Conservation (phyloP, 257 asterid species). For the Fraxinus cuspidata region DNA sequence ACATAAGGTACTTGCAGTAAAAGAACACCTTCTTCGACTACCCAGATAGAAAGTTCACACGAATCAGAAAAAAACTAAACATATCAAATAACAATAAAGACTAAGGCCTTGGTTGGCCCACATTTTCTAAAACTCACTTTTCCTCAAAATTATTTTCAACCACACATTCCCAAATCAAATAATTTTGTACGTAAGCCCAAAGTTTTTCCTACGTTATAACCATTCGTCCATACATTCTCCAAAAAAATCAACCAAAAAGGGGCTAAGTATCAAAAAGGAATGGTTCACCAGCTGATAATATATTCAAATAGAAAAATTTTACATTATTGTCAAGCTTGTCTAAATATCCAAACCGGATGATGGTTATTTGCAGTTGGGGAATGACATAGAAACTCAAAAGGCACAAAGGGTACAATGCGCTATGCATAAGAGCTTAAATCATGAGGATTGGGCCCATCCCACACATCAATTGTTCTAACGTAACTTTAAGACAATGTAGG, state of each 20-base stretch:
- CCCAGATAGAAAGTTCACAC: background rate
- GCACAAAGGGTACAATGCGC: background rate
- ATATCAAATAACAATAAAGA: background rate
- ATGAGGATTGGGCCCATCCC: background rate
- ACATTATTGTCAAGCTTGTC: background rate
- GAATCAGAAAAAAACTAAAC: background rate
- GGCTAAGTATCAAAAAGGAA: too few relatives aligned
- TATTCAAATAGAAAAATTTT: background rate
- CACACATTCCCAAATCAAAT: too few relatives aligned
- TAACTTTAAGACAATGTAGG: background rate
- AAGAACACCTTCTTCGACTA: constrained; percentile 9
- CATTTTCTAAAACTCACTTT: too few relatives aligned
- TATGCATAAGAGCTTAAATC: background rate
- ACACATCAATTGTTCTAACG: background rate
- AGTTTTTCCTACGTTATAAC: too few relatives aligned
- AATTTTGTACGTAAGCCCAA: too few relatives aligned
- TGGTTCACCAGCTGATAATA: too few relatives aligned
- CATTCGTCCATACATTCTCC: too few relatives aligned
- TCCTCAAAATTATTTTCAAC: too few relatives aligned
- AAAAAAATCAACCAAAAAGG: too few relatives aligned
- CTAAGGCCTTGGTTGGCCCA: background rate
- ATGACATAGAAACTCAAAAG: background rate
- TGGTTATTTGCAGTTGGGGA: background rate
- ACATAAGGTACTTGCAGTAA: background rate
- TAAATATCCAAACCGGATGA: background rate